Base-by-base conservation (phyloP, 1,284 basidiomycete species). In the Laetiporus sulphureus region DNA sequence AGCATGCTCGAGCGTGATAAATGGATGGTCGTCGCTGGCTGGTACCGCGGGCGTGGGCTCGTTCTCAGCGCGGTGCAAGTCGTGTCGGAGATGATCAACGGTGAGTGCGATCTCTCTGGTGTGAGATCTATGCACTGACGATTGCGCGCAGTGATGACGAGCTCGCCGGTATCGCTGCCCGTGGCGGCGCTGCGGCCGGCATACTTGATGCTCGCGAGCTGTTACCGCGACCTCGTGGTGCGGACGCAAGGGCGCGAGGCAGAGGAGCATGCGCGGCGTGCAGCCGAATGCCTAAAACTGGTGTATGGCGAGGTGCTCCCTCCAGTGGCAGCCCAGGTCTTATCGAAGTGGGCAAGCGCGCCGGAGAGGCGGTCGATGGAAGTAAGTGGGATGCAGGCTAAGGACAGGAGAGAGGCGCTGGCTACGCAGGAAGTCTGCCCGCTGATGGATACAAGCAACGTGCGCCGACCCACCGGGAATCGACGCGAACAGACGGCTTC, bases 11-110 rank as follows among this genome's bases (percentile, higher is more conserved):
- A 72, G 43, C 63, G 70, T 33, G 72, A 67, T 21, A 71, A 64
- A 45, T 79, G 76, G 74, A 71, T 79, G 65, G 61, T 71, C 12
- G 71, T 74, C 7, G 75, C 60, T 11, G 73, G 66, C 2, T 65
- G 68, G 46, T 79, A 77, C 56, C 70, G 75, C 23, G 61, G 72
- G 18, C 63, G 51, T 24, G 68, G 69, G n/a, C 68, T 72, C 42
- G 50, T 65, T n/a, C 31, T 40, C 7, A 67, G 69, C 32, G 74
- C 76, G 2, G 61, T 71, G 20, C 51, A 54, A 2, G 68, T 78
- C 6, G 49, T 73, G 13, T 56, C 60, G 10, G 56, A 61, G n/a
- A 69, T 79, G 66, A 53, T 78, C 27, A 60, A 73, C 58, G 69
- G 77, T 77, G 41, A 49, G 51, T 46, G 8, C 38, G 13, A 30